Conservation (phyloP, 139 green algal species). For the Zygnema cylindricum region DNA sequence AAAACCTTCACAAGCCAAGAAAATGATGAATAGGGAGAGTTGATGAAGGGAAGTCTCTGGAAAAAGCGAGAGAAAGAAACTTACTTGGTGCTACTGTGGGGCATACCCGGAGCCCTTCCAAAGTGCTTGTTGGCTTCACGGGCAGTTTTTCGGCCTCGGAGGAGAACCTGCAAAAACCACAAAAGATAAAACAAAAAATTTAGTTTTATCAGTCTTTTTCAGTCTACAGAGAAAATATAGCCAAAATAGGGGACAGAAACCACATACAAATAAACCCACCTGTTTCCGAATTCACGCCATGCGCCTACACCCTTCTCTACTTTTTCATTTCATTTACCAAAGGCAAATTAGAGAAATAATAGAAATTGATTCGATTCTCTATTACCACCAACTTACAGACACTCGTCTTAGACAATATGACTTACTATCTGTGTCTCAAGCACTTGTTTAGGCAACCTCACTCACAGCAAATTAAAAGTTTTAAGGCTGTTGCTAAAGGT, state of each 20-base stretch:
- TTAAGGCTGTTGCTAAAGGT: too few species aligned
- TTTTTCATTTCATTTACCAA: too few species aligned
- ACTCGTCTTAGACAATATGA: too few species aligned
- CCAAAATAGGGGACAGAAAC: neutral
- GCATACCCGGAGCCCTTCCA: constrained; percentile 80
- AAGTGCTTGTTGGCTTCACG: constrained; percentile 98
- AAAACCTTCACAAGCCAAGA: neutral
- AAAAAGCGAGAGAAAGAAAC: neutral
- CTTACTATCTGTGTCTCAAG: too few species aligned
- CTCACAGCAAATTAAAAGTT: too few species aligned
- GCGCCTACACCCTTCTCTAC: too few species aligned
- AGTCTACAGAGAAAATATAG: neutral
- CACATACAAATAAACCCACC: neutral
- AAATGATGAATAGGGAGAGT: neutral
- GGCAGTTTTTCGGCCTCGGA: constrained; percentile 92
- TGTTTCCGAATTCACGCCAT: neutral
- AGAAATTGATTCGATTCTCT: too few species aligned
- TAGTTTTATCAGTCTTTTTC: too few species aligned
- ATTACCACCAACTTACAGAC: too few species aligned
- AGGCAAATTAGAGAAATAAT: too few species aligned
- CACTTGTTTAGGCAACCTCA: too few species aligned
- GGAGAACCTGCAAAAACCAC: constrained; percentile 73
- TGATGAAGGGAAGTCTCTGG: neutral
- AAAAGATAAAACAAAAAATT: neutral
- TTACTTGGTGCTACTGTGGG: constrained; percentile 62